Conservation (phyloP, 306 rosid genomes). For the Pyrus pyrifolia region DNA sequence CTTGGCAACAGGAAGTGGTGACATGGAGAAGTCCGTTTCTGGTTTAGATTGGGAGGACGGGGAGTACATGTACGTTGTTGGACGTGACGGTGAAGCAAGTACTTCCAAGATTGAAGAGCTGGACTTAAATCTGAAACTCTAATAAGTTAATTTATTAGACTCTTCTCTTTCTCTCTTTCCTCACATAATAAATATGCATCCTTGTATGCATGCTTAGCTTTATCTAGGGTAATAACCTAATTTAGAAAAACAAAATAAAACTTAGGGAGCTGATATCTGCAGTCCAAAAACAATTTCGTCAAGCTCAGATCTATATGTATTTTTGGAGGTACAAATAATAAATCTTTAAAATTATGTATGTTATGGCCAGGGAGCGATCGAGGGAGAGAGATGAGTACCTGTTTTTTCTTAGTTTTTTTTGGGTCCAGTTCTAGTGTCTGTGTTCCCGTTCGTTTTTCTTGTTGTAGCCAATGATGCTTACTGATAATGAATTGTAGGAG, state of each 20-base stretch:
- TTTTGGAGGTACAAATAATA: neutral
- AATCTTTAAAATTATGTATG: neutral
- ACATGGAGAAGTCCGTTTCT: neutral
- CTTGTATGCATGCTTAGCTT: neutral
- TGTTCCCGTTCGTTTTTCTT: neutral
- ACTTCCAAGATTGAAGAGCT: neutral
- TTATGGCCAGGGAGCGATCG: neutral
- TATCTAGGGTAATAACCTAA: neutral
- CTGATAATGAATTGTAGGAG: neutral
- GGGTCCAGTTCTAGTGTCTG: neutral
- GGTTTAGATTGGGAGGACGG: neutral
- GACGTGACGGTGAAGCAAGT: neutral
- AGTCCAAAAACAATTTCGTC: neutral
- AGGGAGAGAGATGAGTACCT: neutral
- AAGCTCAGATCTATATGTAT: neutral
- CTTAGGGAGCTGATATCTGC: neutral
- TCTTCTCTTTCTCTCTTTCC: neutral
- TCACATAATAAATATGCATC: neutral
- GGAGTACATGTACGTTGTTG: neutral
- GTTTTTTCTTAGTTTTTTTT: neutral
- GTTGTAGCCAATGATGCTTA: neutral
- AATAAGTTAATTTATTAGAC: neutral
- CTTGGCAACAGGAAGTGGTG: neutral
- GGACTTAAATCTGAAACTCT: neutral
- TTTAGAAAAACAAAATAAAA: neutral